Conservation (phyloP, 2,329 filamentous ascomycete genomes). For the Hypoxylon rubiginosum region DNA sequence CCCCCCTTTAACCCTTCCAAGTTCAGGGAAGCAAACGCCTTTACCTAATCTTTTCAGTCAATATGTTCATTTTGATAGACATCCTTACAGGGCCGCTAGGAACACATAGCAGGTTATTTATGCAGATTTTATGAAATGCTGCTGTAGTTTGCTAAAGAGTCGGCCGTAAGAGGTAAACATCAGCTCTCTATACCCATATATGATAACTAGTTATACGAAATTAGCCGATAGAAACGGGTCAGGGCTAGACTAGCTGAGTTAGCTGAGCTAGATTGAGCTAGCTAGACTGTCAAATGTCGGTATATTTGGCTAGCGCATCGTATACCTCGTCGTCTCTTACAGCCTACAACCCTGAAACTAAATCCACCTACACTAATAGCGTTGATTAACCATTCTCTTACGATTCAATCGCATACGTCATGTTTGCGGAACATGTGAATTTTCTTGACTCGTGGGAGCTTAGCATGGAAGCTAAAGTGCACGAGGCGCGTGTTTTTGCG, state of each 20-base stretch:
- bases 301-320: background rate
- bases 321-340: background rate
- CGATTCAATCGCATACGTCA: constrained; percentile 9
- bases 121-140: background rate
- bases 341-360: too few species aligned
- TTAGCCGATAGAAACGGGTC: too few species aligned
- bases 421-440: constrained; percentile 6
- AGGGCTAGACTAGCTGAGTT: too few species aligned
- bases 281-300: background rate
- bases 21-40: too few species aligned
- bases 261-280: background rate
- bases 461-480: background rate
- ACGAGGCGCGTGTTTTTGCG: background rate
- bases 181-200: too few species aligned
- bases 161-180: constrained; percentile 1
- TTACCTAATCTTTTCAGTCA: background rate
- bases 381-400: background rate
- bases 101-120: background rate
- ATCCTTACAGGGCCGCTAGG: background rate
- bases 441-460: constrained; percentile 12
- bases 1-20: too few species aligned
- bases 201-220: background rate
- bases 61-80: background rate
- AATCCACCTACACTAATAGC: constrained; percentile 5
- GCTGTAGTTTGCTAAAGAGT: background rate